phyloP scores from a whole-genome alignment of 129 eudicot genomes.

The Ambrosia artemisiifolia region DNA sequence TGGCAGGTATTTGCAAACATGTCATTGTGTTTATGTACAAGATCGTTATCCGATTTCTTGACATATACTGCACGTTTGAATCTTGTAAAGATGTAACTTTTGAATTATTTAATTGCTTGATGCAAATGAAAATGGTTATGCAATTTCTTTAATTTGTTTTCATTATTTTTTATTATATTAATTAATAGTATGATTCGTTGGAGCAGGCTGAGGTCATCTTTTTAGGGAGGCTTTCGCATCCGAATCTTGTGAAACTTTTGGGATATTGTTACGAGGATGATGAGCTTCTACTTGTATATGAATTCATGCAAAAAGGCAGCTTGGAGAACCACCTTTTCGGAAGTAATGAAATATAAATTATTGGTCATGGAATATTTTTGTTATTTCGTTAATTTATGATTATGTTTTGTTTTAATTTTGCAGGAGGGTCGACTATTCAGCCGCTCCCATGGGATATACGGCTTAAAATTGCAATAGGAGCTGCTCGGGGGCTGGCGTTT shows the following conservation, averaged over 20 bases:
- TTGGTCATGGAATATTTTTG: background rate
- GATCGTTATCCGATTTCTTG: conserved; percentile 2
- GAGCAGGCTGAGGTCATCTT: conserved; percentile 13
- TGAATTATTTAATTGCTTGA: conserved; percentile 14
- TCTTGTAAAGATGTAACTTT: conserved; percentile 17
- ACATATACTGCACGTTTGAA: background rate
- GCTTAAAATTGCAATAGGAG: conserved; percentile 6
- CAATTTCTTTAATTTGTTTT: background rate
- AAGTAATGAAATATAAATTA: background rate
- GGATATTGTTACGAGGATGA: conserved; percentile 8
- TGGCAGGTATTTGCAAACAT: background rate
- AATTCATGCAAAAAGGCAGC: conserved; percentile 12
- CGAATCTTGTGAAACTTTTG: conserved; percentile 6
- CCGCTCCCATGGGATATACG: conserved; percentile 18
- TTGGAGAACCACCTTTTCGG: conserved; percentile 7
- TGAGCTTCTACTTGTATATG: conserved; percentile 9
- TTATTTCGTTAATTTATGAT: background rate
- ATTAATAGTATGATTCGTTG: background rate
- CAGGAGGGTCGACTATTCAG: conserved; percentile 11
- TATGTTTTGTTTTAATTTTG: background rate
- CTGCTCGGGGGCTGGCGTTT: conserved; percentile 11
- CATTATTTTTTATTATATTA: background rate
- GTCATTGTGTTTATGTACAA: conserved; percentile 2
- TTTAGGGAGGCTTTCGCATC: conserved; percentile 12
- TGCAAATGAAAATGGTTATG: conserved; percentile 1